Base-by-base conservation (phyloP, 2,329 filamentous ascomycete species). In the Alternaria conjuncta region DNA sequence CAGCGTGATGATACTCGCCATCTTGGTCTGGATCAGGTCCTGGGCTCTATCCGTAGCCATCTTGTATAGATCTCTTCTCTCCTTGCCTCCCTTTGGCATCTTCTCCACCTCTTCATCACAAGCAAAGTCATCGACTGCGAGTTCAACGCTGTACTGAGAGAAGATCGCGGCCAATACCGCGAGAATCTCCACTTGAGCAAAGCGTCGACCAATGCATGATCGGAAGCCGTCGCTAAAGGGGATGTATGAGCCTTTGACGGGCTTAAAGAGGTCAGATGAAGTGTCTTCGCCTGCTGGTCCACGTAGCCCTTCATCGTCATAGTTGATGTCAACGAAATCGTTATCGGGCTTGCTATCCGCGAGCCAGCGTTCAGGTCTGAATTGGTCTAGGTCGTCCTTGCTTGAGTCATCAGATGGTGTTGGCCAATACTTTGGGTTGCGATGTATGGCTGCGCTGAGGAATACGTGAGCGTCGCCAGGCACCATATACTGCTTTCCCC, bases 361-460 rank as follows among this genome's bases (percentile, higher is more conserved):
- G 13, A 92, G 86, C 92, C 92, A 94, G 46, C 92, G 86, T 77
- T 92, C 89, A 0, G 92, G 91, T 51, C 88, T 82, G 78, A 89
- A 95, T 61, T 91, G 86, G 57, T 90, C 84, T 1, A 92, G 79
- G 70, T 94, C 91, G 54, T 86, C 67, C 8, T 55, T 61, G 12
- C 30, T 60, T 3, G 64, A 46, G 6, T 47, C 75, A 26, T 73
- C 63, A 6, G 84, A 55, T 70, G 72, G 73, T 18, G 73, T 71
- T 12, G 91, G 91, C 92, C 92, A 95, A 78, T 90, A 89, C 53
- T 86, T 87, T 11, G 91, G 91, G 77, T 93, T 92, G 41, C 88
- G 86, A 56, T 93, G 90, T 6, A 87, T 80, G 0, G 85, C 84
- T 9, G 68, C 66, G 57, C 82, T 81, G 21, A 95, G 77, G 4